These are phyloP conservation scores for Ogataea hybrid DNA, from an alignment of 1,139 yeast genomes.

Conservation along the genomic window DNA sequence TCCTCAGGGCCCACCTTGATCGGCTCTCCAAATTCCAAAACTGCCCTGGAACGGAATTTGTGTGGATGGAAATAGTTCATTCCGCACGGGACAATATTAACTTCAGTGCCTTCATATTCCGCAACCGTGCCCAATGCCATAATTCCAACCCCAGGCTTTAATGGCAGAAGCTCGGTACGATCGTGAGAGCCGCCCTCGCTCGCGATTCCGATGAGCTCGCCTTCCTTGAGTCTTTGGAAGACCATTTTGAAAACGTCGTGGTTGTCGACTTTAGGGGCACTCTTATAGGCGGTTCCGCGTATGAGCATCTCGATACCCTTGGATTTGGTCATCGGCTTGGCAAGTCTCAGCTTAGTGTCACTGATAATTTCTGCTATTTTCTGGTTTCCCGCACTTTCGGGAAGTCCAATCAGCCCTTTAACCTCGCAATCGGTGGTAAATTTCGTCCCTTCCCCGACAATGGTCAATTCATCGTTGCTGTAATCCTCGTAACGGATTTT, in stretches of 20 bases:
- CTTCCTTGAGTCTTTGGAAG: slow-evolving; percentile 55
- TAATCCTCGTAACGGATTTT: slow-evolving; percentile 42
- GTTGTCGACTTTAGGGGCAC: slow-evolving; percentile 66
- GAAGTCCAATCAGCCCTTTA: slow-evolving; percentile 63
- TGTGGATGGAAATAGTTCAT: slow-evolving; percentile 76
- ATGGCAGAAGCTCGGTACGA: slow-evolving; percentile 67
- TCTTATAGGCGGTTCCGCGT: slow-evolving; percentile 51
- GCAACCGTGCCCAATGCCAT: slow-evolving; percentile 79
- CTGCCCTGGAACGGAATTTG: slow-evolving; percentile 75
- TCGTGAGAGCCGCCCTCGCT: slow-evolving; percentile 89
- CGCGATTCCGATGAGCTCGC: slow-evolving; percentile 64
- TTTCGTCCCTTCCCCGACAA: slow-evolving; percentile 46
- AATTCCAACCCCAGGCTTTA: slow-evolving; percentile 78
- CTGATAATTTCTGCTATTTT: slow-evolving; percentile 50
- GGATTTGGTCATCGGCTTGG: slow-evolving; percentile 45
- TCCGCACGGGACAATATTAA: slow-evolving; percentile 71
- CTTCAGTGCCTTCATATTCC: slow-evolving; percentile 50
- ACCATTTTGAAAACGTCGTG: slow-evolving; percentile 59
- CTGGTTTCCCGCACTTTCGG: slow-evolving; percentile 57
- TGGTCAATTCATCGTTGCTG: slow-evolving; percentile 32
- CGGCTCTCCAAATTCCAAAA: slow-evolving; percentile 71
- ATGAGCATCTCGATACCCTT: slow-evolving; percentile 39
- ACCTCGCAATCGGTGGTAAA: slow-evolving; percentile 45
- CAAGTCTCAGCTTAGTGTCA: slow-evolving; percentile 50
- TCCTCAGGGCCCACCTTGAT: slow-evolving; percentile 51